phyloP scores from a whole-genome alignment of 2,329 filamentous ascomycete genomes.

The Phialophora chinensis region DNA sequence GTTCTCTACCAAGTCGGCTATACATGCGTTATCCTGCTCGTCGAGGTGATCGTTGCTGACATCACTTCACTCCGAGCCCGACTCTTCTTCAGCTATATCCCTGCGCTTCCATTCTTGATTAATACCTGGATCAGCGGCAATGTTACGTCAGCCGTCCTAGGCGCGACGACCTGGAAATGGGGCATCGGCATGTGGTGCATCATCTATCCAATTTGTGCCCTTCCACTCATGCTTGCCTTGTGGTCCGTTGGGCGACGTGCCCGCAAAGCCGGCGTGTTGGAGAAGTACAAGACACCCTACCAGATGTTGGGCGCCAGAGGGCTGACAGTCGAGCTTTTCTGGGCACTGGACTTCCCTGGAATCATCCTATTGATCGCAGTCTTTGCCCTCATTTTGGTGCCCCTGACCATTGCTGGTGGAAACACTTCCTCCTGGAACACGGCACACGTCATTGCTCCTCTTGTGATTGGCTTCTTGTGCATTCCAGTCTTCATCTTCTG shows the following conservation, averaged over 20 bases:
- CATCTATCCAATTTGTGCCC: conserved; percentile 62
- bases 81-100: conserved; percentile 70
- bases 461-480: conserved; percentile 58
- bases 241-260: conserved; percentile 60
- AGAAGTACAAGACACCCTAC: conserved; percentile 52
- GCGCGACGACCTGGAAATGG: conserved; percentile 63
- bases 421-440: conserved; percentile 56
- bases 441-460: conserved; percentile 58
- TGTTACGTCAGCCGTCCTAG: conserved; percentile 59
- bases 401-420: conserved; percentile 64
- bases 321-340: conserved; percentile 57
- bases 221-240: conserved; percentile 63
- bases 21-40: conserved; percentile 64
- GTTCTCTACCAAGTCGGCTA: conserved; percentile 69
- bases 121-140: conserved; percentile 70
- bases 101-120: conserved; percentile 63
- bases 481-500: conserved; percentile 60
- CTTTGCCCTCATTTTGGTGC: conserved; percentile 60
- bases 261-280: conserved; percentile 57
- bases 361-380: conserved; percentile 60
- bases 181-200: conserved; percentile 70
- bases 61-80: conserved; percentile 67
- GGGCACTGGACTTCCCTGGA: conserved; percentile 62
- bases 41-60: conserved; percentile 70
- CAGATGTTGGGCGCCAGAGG: conserved; percentile 49